A percentile compares a stretch with the other conserved stretches of the same genome.
phyloP scores from a whole-genome alignment of 192 early-diverging fungal genomes.

The Phlyctochytrium arcticum region DNA sequence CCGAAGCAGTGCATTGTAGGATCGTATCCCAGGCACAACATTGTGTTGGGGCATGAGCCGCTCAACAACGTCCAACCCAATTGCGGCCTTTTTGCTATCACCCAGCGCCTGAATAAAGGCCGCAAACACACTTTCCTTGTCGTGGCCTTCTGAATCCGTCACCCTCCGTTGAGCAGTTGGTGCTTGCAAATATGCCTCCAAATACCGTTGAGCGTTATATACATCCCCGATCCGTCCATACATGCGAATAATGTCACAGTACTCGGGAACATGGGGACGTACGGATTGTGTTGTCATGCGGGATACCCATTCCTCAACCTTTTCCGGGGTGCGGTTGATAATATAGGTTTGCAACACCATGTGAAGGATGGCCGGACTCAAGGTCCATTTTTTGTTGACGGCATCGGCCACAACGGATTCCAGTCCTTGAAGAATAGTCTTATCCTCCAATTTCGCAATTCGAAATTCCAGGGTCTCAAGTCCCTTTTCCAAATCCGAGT shows the following conservation, averaged over 20 bases:
- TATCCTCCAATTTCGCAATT: not conserved
- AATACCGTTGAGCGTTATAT: slow-evolving; percentile 11
- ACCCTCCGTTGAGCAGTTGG: too few species aligned
- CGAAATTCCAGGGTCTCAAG: not conserved
- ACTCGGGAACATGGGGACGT: not conserved
- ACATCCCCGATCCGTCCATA: not conserved
- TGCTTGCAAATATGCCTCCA: not conserved
- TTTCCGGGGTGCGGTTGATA: not conserved
- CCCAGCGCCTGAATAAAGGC: slow-evolving; percentile 3
- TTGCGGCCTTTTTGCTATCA: not conserved
- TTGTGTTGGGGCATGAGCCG: slow-evolving; percentile 1
- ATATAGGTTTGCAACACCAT: not conserved
- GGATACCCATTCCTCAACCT: not conserved
- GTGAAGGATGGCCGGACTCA: too few species aligned
- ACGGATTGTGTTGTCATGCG: not conserved
- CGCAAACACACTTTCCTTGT: not conserved
- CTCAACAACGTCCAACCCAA: not conserved
- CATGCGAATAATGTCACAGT: not conserved
- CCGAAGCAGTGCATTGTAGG: slow-evolving; percentile 1
- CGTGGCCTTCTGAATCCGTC: not conserved
- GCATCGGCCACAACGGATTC: not conserved
- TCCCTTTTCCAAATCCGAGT: not conserved
- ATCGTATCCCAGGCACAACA: not conserved
- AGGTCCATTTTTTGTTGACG: not conserved
- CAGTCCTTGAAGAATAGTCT: not conserved